Base-by-base conservation (phyloP, 257 asterid species). In the Solanum piurae region DNA sequence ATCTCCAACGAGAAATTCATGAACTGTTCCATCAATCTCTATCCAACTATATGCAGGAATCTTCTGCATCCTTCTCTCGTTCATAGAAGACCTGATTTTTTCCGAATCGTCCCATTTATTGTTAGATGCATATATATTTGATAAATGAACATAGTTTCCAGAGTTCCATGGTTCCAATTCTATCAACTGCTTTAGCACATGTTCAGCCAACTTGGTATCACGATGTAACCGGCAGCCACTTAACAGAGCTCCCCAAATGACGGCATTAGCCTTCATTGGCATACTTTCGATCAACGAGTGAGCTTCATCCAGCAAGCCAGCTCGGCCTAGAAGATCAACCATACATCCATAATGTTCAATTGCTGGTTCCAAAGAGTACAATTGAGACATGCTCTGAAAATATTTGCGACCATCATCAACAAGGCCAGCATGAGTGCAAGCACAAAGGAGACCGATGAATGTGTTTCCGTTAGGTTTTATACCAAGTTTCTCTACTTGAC, bases 261-360 rank as follows among this genome's bases (percentile, higher is more conserved):
- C 75, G 12, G 92, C 89, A 83, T 91, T 91, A 1, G 92, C 77
- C 88, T 92, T 85, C 90, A 91, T 88, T 23, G 93, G 93, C 94
- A 92, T 92, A 64, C 29, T 23, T 37, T 29, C 82, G 25, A 92
- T 86, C 84, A 92, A 40, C 27, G 87, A 85, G 82, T 77, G 90
- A 18, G 93, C 93, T 86, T 91, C 92, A 38, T 87, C 87, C 60
- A 91, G 64, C 88, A 89, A 83, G 21, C 94, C 94, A 27, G 91
- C 90, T 86, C 93, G 91, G 12, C 93, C 93, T 40, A 91, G 91
- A 77, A 92, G 93, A 91, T 92, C 94, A 62, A 89, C 93, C 94
- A 90, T 91, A 90, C 91, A 88, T 55, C 94, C 94, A 52, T 91
- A 88, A 62, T 92, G 94, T 89, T 92, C 93, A 16, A 90, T 80